These are phyloP conservation scores for Raphanus raphanistrum DNA, from an alignment of 345 rosid species.

Conservation along the genomic window DNA sequence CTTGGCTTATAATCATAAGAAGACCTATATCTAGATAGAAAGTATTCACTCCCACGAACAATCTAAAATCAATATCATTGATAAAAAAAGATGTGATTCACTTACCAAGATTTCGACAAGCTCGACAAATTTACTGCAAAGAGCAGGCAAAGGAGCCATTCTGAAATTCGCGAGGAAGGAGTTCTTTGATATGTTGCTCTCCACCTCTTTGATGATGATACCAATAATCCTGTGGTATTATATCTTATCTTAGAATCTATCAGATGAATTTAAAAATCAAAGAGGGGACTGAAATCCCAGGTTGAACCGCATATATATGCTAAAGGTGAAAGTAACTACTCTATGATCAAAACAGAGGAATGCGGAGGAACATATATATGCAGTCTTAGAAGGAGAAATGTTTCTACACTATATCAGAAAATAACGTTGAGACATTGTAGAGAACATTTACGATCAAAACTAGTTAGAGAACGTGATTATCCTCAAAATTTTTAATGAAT, in stretches of 20 bases:
- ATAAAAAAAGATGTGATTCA: conserved; percentile 4
- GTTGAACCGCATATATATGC: conserved; percentile 17
- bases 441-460: conserved; percentile 14
- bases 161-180: conserved; percentile 83
- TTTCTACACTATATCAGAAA: neutral
- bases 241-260: conserved; percentile 19
- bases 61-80: conserved; percentile 9
- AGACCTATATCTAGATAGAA: conserved; percentile 3
- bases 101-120: conserved; percentile 90
- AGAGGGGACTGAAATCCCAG: neutral
- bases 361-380: neutral
- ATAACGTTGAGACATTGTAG: conserved; percentile 1
- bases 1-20: conserved; percentile 3
- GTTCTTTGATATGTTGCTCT: conserved; percentile 80
- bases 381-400: neutral
- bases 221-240: conserved; percentile 70
- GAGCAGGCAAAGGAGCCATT: conserved; percentile 74
- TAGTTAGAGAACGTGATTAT: neutral
- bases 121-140: conserved; percentile 79
- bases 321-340: conserved; percentile 3
- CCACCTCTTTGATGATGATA: conserved; percentile 86
- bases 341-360: conserved; percentile 11
- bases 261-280: neutral
- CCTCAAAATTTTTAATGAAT: neutral
- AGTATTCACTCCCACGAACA: neutral